Evolutionary conservation across 2,329 filamentous ascomycete species (phyloP).

Genomic region (Penicillium palitans): DNA sequence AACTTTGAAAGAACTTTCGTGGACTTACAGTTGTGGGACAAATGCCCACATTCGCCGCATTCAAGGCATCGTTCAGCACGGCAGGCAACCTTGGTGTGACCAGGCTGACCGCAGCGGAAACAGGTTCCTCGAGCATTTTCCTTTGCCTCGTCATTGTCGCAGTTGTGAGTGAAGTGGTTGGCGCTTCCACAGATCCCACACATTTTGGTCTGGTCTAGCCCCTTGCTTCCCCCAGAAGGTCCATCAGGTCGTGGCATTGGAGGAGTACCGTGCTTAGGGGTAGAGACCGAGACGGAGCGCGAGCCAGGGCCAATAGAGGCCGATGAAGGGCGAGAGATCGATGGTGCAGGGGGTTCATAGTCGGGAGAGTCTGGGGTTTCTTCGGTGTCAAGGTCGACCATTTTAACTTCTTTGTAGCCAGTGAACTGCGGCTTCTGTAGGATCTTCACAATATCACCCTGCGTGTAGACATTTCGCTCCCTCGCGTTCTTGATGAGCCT

Average conservation of each 20-base stretch:
- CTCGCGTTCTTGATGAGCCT: slow-evolving; percentile 81
- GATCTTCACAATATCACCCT: slow-evolving; percentile 60
- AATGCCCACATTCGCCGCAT: slow-evolving; percentile 49
- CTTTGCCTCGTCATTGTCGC: slow-evolving; percentile 47
- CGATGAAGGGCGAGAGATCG: slow-evolving; percentile 37
- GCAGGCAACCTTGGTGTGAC: slow-evolving; percentile 43
- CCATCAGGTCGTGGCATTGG: slow-evolving; percentile 32
- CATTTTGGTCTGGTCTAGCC: slow-evolving; percentile 44
- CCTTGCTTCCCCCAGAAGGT: slow-evolving; percentile 46
- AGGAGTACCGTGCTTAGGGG: slow-evolving; percentile 30
- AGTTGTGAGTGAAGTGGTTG: slow-evolving; percentile 46
- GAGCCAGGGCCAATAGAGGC: slow-evolving; percentile 21
- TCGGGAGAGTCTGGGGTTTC: slow-evolving; percentile 13
- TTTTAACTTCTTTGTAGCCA: slow-evolving; percentile 46
- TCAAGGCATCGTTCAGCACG: slow-evolving; percentile 44
- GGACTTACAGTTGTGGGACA: slow-evolving; percentile 35
- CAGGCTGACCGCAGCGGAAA: slow-evolving; percentile 42
- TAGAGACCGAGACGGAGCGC: slow-evolving; percentile 24
- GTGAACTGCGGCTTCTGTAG: slow-evolving; percentile 55
- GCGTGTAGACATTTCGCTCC: slow-evolving; percentile 71
- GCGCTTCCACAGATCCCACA: slow-evolving; percentile 51
- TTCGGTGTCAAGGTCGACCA: slow-evolving; percentile 38
- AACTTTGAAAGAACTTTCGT: slow-evolving; percentile 37
- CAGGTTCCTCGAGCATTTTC: slow-evolving; percentile 42
- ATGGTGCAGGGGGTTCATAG: slow-evolving; percentile 22